phyloP scores from a whole-genome alignment of 1,139 yeast genomes.

The Hansenula lynferdii region DNA sequence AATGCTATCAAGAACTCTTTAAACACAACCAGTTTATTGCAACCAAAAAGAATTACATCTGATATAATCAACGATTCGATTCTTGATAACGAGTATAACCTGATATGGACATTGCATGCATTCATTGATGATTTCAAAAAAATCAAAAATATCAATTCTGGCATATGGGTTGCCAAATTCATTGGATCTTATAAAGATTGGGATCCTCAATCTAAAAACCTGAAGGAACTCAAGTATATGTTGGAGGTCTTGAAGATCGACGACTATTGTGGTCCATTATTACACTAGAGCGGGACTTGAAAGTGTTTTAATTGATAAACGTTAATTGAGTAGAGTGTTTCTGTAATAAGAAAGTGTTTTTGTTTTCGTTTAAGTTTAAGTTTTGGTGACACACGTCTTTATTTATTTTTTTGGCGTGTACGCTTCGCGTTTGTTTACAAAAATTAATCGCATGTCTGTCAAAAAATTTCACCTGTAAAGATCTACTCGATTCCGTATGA shows the following conservation, averaged over 20 bases:
- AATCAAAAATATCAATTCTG: slow-evolving; percentile 33
- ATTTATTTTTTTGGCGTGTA: no score
- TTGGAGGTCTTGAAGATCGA: slow-evolving; percentile 20
- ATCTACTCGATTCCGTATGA: no score
- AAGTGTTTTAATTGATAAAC: background rate
- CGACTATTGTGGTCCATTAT: slow-evolving; percentile 18
- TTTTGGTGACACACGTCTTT: no score
- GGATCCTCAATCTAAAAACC: slow-evolving; percentile 32
- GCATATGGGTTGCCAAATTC: slow-evolving; percentile 13
- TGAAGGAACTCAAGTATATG: slow-evolving; percentile 37
- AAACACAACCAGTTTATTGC: slow-evolving; percentile 13
- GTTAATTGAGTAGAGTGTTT: background rate
- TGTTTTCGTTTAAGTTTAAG: no score
- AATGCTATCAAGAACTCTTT: slow-evolving; percentile 5
- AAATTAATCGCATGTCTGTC: no score
- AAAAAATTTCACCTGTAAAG: no score
- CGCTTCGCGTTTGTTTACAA: no score
- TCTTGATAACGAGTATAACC: slow-evolving; percentile 27
- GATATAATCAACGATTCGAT: slow-evolving; percentile 11
- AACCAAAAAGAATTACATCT: slow-evolving; percentile 2
- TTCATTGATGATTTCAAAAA: slow-evolving; percentile 43
- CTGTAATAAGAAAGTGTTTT: no score
- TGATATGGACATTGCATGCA: slow-evolving; percentile 53
- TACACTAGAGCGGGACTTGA: no score
- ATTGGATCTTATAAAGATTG: slow-evolving; percentile 28